Percentiles rank a stretch among this genome's conserved stretches.
These are phyloP conservation scores for Staphylotrichum tortipilum DNA, from an alignment of 495 filamentous ascomycete species.

Conservation along the genomic window DNA sequence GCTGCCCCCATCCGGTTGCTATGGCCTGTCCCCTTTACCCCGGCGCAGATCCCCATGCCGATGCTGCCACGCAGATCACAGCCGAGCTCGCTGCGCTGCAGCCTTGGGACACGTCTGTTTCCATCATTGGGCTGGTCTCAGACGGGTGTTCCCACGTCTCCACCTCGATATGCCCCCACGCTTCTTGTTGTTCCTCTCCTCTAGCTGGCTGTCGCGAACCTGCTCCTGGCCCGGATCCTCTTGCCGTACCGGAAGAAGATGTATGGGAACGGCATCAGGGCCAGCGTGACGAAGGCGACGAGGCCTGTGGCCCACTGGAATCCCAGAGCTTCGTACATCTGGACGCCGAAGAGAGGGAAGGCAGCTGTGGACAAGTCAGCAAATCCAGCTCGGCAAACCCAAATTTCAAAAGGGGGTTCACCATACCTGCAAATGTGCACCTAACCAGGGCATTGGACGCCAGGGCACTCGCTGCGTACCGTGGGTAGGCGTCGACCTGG, in stretches of 20 bases:
- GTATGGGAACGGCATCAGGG: constrained; percentile 63
- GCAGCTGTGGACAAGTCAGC: constrained; percentile 32
- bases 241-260: constrained; percentile 59
- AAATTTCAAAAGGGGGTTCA: constrained; percentile 20
- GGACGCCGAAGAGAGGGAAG: constrained; percentile 42
- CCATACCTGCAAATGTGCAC: constrained; percentile 74
- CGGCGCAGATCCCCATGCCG: neutral
- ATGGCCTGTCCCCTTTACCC: neutral
- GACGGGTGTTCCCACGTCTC: neutral
- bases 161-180: neutral
- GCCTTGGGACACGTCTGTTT: neutral
- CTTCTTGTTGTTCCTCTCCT: too few relatives aligned
- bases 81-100: constrained; percentile 1
- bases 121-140: constrained; percentile 1
- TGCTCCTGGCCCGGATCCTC: constrained; percentile 40
- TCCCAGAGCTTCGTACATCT: constrained; percentile 58
- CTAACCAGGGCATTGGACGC: constrained; percentile 83
- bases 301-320: constrained; percentile 66
- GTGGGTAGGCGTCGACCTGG: constrained; percentile 78
- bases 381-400: neutral
- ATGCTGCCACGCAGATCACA: neutral
- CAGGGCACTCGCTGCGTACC: constrained; percentile 79
- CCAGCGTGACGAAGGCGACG: constrained; percentile 59
- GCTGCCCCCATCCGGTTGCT: neutral
- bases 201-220: constrained; percentile 33